A percentile compares a stretch with the other conserved stretches of the same genome.
Evolutionary conservation across 306 rosid species (phyloP).

Genomic region (Begonia peltatifolia): DNA sequence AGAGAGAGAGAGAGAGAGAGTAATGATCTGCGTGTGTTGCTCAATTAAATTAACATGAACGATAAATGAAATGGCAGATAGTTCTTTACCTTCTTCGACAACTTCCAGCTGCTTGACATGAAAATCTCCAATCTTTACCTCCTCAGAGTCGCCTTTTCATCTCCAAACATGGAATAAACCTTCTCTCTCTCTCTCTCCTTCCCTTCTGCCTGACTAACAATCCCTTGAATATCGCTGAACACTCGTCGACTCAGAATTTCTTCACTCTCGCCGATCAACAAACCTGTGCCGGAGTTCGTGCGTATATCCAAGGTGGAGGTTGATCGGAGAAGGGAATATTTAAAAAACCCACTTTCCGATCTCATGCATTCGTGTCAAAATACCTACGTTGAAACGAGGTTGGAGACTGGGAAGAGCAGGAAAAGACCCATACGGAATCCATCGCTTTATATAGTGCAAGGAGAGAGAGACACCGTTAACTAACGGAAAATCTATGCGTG

Average conservation of each 20-base stretch:
- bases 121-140: too few relatives aligned
- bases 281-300: too few relatives aligned
- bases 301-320: too few relatives aligned
- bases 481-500: conserved; percentile 30
- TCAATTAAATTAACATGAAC: neutral
- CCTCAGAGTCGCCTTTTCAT: too few relatives aligned
- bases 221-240: conserved; percentile 7
- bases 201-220: neutral
- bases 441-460: conserved; percentile 33
- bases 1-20: too few relatives aligned
- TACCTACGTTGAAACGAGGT: conserved; percentile 11
- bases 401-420: conserved; percentile 2
- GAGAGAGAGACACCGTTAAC: conserved; percentile 12
- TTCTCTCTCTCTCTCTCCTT: neutral
- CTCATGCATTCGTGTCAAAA: neutral
- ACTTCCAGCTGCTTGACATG: neutral
- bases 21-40: neutral
- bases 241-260: neutral
- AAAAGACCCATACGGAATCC: conserved; percentile 6
- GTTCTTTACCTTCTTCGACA: neutral
- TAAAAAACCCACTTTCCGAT: too few relatives aligned
- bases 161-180: neutral
- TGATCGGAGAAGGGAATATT: neutral
- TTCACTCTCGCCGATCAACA: neutral
- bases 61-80: neutral